Percentiles rank a stretch among this genome's conserved stretches.
Conservation (phyloP, 345 rosid genomes). For the Eucalyptus cloeziana region DNA sequence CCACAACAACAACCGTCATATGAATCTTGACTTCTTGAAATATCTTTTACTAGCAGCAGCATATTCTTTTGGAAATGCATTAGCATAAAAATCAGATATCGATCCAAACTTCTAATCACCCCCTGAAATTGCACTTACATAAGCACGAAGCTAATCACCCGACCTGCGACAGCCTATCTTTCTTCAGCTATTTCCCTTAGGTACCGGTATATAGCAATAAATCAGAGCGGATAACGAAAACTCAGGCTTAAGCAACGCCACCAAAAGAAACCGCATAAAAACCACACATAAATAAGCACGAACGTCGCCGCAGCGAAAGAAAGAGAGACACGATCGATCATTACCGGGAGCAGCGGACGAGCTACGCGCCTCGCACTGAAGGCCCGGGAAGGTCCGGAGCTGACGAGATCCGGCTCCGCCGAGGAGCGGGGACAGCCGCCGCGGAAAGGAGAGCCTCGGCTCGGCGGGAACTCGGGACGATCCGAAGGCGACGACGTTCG, state of each 20-base stretch:
- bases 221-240: background rate
- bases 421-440: conserved; percentile 33
- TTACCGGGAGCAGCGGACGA: conserved; percentile 48
- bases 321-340: background rate
- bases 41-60: background rate
- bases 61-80: background rate
- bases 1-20: background rate
- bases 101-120: background rate
- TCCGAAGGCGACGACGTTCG: conserved; percentile 38
- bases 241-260: background rate
- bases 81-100: background rate
- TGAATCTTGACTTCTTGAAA: background rate
- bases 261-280: background rate
- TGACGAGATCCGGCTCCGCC: conserved; percentile 7
- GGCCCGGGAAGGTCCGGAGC: conserved; percentile 17
- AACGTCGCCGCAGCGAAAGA: background rate
- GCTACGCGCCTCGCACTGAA: conserved; percentile 28
- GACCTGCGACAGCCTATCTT: background rate
- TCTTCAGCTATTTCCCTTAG: background rate
- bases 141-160: background rate
- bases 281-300: background rate
- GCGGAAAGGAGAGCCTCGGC: conserved; percentile 21
- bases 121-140: background rate
- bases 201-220: background rate
- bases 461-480: conserved; percentile 17